Evolutionary conservation across 208 protist species (phyloP), one percentile per base, ranked within the genome.

Genomic region (Acanthamoeba triangularis): DNA sequence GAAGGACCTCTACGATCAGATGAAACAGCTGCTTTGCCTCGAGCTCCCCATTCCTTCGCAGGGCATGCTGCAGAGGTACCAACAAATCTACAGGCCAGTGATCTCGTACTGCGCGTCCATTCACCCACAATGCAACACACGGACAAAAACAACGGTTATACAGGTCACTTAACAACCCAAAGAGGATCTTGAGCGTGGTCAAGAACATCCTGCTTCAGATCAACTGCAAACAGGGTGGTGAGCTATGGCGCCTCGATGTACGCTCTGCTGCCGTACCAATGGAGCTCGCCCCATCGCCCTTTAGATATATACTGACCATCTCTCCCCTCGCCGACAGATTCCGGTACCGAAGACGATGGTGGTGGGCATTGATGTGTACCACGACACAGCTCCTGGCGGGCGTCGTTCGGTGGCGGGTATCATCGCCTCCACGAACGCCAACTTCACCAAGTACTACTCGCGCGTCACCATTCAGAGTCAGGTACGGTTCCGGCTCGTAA

Each of bases 341-440:
- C 96, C 54, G 30, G 61, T 84, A 3, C 41, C 47, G 16, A 67
- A 93, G 8, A 92, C 69, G 1, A 95, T 97, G 96, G n/a, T 97
- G 5, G 52, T 96, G 56, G 96, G 96, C 52, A 74, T 97, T 37
- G 96, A 97, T 52, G 96, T 97, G 28, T 93, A 91, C 30, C 96
- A 96, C 52, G 95, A 97, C 52, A 25, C 80, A 3, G 56, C 52
- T 23, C 41, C 25, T 14, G 63, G 47, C 33, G 25, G 41, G 13
- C 23, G 56, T 1, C 35, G 56, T 18, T 97, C 96, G 14, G 96
- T 97, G 1, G 69, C 96, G 25, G 96, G 82, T 20, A 90, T 97
- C 35, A 35, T 95, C 14, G 52, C 95, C 10, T 67, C 96, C 10
- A 41, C 90, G 8, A 63, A 96, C n/a, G n/a, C 54, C 16, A 11